These are phyloP conservation scores for Aspergillus hortae DNA, from an alignment of 2,329 filamentous ascomycete genomes.

Conservation along the genomic window DNA sequence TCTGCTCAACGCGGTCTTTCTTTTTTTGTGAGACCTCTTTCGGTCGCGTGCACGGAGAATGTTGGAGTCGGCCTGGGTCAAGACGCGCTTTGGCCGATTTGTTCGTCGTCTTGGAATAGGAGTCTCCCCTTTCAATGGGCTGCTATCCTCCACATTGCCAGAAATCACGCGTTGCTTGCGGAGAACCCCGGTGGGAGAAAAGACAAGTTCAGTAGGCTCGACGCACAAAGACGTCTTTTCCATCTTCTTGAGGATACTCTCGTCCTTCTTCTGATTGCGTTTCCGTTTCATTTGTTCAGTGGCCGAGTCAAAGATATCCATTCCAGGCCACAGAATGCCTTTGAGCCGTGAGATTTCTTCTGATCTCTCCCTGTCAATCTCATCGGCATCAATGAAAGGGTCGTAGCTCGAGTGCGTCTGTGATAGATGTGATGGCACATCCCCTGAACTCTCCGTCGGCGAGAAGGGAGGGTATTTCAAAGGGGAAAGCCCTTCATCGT, in stretches of 20 bases:
- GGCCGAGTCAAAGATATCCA: conserved; percentile 52
- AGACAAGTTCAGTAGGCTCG: conserved; percentile 47
- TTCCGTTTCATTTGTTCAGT: conserved; percentile 47
- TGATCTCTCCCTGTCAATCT: conserved; percentile 26
- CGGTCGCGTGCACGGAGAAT: conserved; percentile 24
- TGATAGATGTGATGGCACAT: conserved; percentile 1
- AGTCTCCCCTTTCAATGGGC: conserved; percentile 44
- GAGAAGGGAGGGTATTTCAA: conserved; percentile 13
- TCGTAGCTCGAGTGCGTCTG: conserved; percentile 13
- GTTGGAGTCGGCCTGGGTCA: conserved; percentile 33
- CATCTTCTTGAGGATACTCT: conserved; percentile 44
- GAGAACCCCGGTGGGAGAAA: conserved; percentile 42
- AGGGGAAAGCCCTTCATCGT: conserved; percentile 12
- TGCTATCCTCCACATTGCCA: conserved; percentile 47
- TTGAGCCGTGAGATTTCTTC: conserved; percentile 44
- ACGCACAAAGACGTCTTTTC: conserved; percentile 43
- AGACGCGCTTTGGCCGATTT: conserved; percentile 28
- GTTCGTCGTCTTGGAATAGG: conserved; percentile 37
- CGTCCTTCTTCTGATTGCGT: conserved; percentile 52
- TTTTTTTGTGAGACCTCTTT: conserved; percentile 19
- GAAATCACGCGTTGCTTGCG: conserved; percentile 45
- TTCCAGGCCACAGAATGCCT: conserved; percentile 49
- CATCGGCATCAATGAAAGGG: conserved; percentile 17
- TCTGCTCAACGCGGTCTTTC: conserved; percentile 6
- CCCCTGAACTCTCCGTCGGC: conserved; percentile 1